Base-by-base conservation (phyloP, 495 filamentous ascomycete species). In the Aspergillus sclerotioniger region DNA sequence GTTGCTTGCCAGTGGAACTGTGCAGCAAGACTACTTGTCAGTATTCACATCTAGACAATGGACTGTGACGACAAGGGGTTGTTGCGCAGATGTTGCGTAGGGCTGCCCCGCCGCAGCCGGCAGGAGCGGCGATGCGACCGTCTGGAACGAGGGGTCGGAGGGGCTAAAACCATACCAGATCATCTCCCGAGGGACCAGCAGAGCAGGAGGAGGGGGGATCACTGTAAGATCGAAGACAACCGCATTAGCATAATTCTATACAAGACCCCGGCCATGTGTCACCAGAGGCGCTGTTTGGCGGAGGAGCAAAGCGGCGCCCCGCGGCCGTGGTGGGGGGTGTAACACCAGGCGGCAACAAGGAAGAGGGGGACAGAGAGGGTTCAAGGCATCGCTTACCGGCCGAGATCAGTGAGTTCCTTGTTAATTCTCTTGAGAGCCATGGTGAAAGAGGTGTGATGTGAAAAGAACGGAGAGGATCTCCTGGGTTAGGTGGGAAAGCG, bases 391-490 rank as follows among this genome's bases (percentile, higher is more conserved):
- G 44, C 85, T 73, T 96, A 98, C 93, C 94, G 91, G 81, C 94
- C 94, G 71, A 98, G 87, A 72, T 98, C 94, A 80, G 91, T 90
- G 79, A 98, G 89, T 84, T 98, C 94, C 87, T 98, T 98, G 87
- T 96, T 97, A 82, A 98, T 98, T 76, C 94, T 85, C 90, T 98
- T 98, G 72, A 98, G 87, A 80, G 94, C 94, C 94, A 98, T 98
- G 67, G 67, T 76, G 75, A 68, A 54, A 66, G 70, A 47, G 67
- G 66, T 74, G 61, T 76, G 63, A 71, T 62, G 28, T 50, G 21
- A 48, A 52, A 55, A 45, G 54, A 53, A 51, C 39, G 54, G 35
- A 56, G 47, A 43, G 33, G 31, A 46, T 19, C 45, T 51, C 39
- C 39, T 55, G 35, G 41, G 51, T 45, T 47, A 51, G 54, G n/a